phyloP scores from a whole-genome alignment of 2,329 filamentous ascomycete species.

The Alternaria triticimaculans region DNA sequence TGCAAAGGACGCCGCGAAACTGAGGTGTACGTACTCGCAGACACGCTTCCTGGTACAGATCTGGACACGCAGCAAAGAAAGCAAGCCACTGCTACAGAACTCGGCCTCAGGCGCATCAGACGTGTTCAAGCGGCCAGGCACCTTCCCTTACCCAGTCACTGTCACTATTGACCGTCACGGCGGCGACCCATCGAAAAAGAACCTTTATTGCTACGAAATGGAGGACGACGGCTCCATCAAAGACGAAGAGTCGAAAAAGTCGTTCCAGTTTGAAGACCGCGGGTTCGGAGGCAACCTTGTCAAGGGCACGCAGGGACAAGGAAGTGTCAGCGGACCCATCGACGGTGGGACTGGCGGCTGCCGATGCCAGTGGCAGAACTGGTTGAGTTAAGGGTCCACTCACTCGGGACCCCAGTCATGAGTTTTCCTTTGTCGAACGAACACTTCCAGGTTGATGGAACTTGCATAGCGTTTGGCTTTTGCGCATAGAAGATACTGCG shows the following conservation, averaged over 20 bases:
- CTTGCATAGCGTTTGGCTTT: constrained; percentile 26
- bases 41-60: constrained; percentile 68
- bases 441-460: constrained; percentile 16
- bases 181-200: constrained; percentile 60
- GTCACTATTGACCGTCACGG: constrained; percentile 67
- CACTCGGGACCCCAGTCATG: not conserved
- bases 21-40: constrained; percentile 65
- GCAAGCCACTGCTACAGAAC: constrained; percentile 43
- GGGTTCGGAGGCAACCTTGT: constrained; percentile 59
- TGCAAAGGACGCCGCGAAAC: constrained; percentile 52
- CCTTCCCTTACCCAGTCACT: constrained; percentile 67
- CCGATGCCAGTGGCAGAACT: constrained; percentile 67
- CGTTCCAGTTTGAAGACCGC: constrained; percentile 61
- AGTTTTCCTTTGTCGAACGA: constrained; percentile 13
- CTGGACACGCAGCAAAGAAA: constrained; percentile 61
- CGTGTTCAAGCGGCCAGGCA: constrained; percentile 60
- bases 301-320: constrained; percentile 57
- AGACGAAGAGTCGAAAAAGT: constrained; percentile 46
- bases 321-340: constrained; percentile 53
- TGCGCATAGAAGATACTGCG: constrained; percentile 6
- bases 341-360: constrained; percentile 68
- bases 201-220: constrained; percentile 66
- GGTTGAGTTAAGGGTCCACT: constrained; percentile 32
- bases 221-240: constrained; percentile 56
- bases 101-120: constrained; percentile 43